These are phyloP conservation scores for Paratinospora sagittata DNA, from an alignment of 164 flowering plant species.

Conservation along the genomic window DNA sequence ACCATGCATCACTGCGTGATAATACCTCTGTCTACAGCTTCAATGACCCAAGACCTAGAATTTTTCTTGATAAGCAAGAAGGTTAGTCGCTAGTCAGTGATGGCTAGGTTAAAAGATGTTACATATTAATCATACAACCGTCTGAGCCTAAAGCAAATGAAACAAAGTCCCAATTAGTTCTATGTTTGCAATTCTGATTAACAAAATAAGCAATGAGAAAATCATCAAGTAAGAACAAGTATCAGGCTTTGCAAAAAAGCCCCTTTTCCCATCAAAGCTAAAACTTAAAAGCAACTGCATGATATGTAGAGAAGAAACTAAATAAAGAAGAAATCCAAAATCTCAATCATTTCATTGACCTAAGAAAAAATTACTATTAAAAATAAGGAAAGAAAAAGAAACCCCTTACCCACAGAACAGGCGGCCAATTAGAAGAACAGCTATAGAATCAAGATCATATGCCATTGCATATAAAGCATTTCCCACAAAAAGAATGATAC, in stretches of 20 bases:
- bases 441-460: slow-evolving; percentile 48
- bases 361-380: not conserved
- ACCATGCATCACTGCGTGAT: too few species aligned
- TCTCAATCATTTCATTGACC: not conserved
- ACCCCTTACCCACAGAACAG: slow-evolving; percentile 52
- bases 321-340: not conserved
- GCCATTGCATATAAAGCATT: slow-evolving; percentile 53
- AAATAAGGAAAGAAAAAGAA: not conserved
- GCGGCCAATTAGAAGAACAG: slow-evolving; percentile 49
- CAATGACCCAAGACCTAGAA: too few species aligned
- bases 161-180: not conserved
- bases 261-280: too few species aligned
- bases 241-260: not conserved
- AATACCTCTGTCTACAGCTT: too few species aligned
- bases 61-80: too few species aligned
- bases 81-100: not conserved
- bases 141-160: not conserved
- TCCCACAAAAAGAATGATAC: slow-evolving; percentile 45
- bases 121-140: not conserved
- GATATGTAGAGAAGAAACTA: not conserved
- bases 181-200: not conserved
- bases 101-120: not conserved
- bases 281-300: not conserved
- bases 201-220: not conserved
- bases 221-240: not conserved